phyloP scores from a whole-genome alignment of 1,284 basidiomycete genomes.

The Mycena citricolor region DNA sequence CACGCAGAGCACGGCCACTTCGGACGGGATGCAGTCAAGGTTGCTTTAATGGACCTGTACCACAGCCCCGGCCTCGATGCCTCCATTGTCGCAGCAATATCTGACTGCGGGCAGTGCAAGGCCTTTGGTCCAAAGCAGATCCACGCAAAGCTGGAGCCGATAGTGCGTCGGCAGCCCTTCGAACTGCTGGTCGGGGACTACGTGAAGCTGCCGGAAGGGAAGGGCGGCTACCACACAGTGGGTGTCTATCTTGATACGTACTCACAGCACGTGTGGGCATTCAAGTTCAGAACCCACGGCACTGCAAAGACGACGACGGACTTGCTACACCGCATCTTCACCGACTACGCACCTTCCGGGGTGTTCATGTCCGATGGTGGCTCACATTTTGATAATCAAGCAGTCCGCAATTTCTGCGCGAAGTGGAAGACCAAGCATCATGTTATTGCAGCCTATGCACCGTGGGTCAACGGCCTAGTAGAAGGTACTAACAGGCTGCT shows the following conservation, averaged over 20 bases:
- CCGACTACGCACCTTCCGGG: slow-evolving; percentile 27
- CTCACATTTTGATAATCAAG: slow-evolving; percentile 36
- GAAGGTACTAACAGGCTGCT: slow-evolving; percentile 22
- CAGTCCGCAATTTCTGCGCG: slow-evolving; percentile 30
- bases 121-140: slow-evolving; percentile 28
- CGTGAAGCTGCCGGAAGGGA: slow-evolving; percentile 32
- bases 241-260: neutral
- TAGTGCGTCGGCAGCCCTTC: slow-evolving; percentile 35
- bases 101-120: slow-evolving; percentile 30
- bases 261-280: neutral
- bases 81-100: slow-evolving; percentile 30
- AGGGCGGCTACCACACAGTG: slow-evolving; percentile 26
- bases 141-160: slow-evolving; percentile 34
- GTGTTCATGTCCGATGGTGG: slow-evolving; percentile 39
- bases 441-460: slow-evolving; percentile 35
- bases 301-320: slow-evolving; percentile 26
- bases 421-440: slow-evolving; percentile 24
- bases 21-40: slow-evolving; percentile 30
- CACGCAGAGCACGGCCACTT: slow-evolving; percentile 31
- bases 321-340: slow-evolving; percentile 24
- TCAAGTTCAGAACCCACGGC: slow-evolving; percentile 1
- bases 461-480: slow-evolving; percentile 25
- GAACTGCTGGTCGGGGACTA: slow-evolving; percentile 35
- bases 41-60: slow-evolving; percentile 26
- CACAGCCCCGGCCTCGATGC: slow-evolving; percentile 31